Conservation (phyloP, 140 eudicot species). For the Oenanthe javanica region DNA sequence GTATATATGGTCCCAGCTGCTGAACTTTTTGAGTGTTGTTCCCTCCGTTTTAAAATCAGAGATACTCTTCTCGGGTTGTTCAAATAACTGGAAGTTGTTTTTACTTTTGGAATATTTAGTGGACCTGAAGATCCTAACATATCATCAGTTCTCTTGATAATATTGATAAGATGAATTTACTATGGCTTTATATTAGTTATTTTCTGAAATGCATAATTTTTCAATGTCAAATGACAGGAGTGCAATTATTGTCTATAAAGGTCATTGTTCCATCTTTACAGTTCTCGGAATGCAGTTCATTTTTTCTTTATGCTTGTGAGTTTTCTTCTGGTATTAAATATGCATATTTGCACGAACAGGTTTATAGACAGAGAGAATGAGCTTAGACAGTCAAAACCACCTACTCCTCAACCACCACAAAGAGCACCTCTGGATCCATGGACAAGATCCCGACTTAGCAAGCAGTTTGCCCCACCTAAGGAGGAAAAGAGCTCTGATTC, state of each 20-base stretch:
- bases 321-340: neutral
- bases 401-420: slow-evolving; percentile 74
- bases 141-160: neutral
- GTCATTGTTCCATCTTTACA: neutral
- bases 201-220: neutral
- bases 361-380: slow-evolving; percentile 96
- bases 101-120: neutral
- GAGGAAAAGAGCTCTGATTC: slow-evolving; percentile 64
- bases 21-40: neutral
- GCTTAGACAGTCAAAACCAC: slow-evolving; percentile 90
- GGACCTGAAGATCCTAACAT: neutral
- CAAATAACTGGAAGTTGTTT: too few species aligned
- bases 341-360: slow-evolving; percentile 25
- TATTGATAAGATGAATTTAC: neutral
- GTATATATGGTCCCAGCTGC: neutral
- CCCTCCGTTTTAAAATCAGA: neutral
- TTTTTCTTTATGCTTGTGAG: neutral
- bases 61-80: neutral
- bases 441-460: slow-evolving; percentile 81
- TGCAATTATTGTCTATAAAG: neutral
- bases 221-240: neutral
- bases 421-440: slow-evolving; percentile 85
- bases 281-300: neutral
- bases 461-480: slow-evolving; percentile 84
- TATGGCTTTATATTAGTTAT: neutral